phyloP scores from a whole-genome alignment of 1,139 yeast species.

The Hanseniaspora sp. region DNA sequence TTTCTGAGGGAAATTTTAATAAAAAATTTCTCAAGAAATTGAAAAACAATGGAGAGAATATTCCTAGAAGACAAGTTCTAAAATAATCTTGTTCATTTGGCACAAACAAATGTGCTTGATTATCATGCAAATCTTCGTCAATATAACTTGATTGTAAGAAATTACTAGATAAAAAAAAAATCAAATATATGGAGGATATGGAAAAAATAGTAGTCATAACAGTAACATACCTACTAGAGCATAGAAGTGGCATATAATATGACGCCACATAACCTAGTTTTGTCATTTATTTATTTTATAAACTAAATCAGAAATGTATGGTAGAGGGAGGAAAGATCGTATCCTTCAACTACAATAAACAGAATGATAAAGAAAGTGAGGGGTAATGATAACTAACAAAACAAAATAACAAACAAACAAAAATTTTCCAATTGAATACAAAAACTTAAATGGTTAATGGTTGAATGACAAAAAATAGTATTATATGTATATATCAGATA shows the following conservation, averaged over 20 bases:
- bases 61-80: conserved; percentile 28
- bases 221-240: conserved; percentile 25
- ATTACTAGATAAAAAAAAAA: conserved; percentile 22
- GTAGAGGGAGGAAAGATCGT: too few relatives aligned
- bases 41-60: conserved; percentile 28
- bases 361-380: too few relatives aligned
- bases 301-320: too few relatives aligned
- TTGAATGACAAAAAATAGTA: too few relatives aligned
- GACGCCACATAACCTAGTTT: conserved; percentile 27
- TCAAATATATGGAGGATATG: conserved; percentile 19
- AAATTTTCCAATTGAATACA: too few relatives aligned
- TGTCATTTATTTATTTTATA: too few relatives aligned
- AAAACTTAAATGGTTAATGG: too few relatives aligned
- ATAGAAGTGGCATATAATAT: conserved; percentile 29
- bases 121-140: conserved; percentile 20
- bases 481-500: too few relatives aligned
- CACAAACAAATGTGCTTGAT: conserved; percentile 21
- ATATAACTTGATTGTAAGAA: conserved; percentile 23
- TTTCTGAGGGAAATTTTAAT: conserved; percentile 21
- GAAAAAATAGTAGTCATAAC: conserved; percentile 20
- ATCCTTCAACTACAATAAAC: too few relatives aligned
- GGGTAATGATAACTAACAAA: too few relatives aligned
- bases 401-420: too few relatives aligned
- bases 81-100: conserved; percentile 31
- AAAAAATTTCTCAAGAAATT: conserved; percentile 26